Evolutionary conservation across 108 stramenopile genomes (phyloP).

Genomic region (Phaeodactylum tricornutum): DNA sequence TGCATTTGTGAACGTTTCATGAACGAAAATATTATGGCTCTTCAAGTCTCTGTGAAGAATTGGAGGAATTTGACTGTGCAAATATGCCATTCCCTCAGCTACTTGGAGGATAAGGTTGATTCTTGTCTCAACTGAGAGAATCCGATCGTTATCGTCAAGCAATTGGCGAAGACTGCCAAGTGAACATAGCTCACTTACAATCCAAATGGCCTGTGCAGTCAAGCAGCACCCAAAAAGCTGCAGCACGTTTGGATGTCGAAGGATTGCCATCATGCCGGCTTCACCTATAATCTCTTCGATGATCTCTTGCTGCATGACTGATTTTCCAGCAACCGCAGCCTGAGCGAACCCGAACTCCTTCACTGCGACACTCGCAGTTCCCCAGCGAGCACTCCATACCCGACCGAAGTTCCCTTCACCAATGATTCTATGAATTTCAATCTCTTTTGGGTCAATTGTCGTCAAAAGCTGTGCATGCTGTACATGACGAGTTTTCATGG

Average conservation of each 20-base stretch:
- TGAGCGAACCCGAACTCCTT: constrained; percentile 99
- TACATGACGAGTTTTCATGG: constrained; percentile 86
- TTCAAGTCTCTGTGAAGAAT: constrained; percentile 98
- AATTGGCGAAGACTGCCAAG: constrained; percentile 87
- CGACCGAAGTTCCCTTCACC: constrained; percentile 96
- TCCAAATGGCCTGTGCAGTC: constrained; percentile 96
- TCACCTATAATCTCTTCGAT: constrained; percentile 98
- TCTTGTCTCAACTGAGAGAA: constrained; percentile 37
- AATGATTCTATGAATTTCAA: constrained; percentile 90
- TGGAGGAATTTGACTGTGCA: constrained; percentile 88
- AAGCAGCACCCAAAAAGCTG: constrained; percentile 94
- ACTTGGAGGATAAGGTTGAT: constrained; percentile 81
- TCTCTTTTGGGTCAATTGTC: constrained; percentile 93
- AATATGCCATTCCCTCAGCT: constrained; percentile 93
- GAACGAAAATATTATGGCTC: constrained; percentile 96
- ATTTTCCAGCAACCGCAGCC: constrained; percentile 93
- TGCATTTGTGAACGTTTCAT: constrained; percentile 72
- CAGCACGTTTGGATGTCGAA: constrained; percentile 92
- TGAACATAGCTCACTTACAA: constrained; percentile 89
- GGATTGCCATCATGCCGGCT: constrained; percentile 95
- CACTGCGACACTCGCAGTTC: constrained; percentile 89
- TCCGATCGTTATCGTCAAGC: constrained; percentile 76
- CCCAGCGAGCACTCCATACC: constrained; percentile 96
- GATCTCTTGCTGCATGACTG: constrained; percentile 90
- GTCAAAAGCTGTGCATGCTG: constrained; percentile 81